Evolutionary conservation across 192 early-diverging fungal species (phyloP).

Genomic region (Rhizophagus prolifer): DNA sequence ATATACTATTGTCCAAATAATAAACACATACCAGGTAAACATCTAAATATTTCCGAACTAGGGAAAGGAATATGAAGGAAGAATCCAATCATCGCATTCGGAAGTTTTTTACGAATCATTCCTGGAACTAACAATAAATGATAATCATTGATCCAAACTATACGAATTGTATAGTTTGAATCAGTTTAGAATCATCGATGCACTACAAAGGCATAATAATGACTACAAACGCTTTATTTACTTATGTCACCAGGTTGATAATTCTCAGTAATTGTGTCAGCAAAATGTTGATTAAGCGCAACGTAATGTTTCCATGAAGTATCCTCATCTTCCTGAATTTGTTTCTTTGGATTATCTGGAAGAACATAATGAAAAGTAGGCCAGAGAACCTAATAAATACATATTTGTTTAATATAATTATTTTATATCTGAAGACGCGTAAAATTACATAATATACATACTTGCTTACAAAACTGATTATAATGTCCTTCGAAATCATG

Average conservation of each 20-base stretch:
- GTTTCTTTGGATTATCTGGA: slow-evolving; percentile 82
- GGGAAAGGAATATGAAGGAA: slow-evolving; percentile 98
- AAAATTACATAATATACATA: slow-evolving; percentile 33
- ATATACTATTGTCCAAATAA: background rate
- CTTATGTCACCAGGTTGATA: slow-evolving; percentile 86
- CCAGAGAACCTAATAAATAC: slow-evolving; percentile 79
- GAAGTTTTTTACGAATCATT: slow-evolving; percentile 82
- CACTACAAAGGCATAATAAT: background rate
- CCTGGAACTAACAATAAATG: slow-evolving; percentile 91
- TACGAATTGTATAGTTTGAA: background rate
- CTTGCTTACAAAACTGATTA: slow-evolving; percentile 93
- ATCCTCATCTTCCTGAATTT: slow-evolving; percentile 66
- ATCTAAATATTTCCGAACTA: slow-evolving; percentile 91
- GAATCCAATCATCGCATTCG: slow-evolving; percentile 89
- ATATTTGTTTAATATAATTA: background rate
- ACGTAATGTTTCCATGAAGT: slow-evolving; percentile 80
- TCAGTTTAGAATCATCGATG: background rate
- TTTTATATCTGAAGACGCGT: background rate
- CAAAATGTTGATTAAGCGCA: slow-evolving; percentile 83
- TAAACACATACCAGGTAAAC: slow-evolving; percentile 67
- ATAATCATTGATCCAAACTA: slow-evolving; percentile 98
- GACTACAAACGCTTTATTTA: slow-evolving; percentile 36
- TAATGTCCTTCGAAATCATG: slow-evolving; percentile 89
- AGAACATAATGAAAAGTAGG: slow-evolving; percentile 96
- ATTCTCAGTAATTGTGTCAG: slow-evolving; percentile 71